These are phyloP conservation scores for Curvularia hawaiiensis DNA, from an alignment of 2,329 filamentous ascomycete genomes.

Conservation along the genomic window DNA sequence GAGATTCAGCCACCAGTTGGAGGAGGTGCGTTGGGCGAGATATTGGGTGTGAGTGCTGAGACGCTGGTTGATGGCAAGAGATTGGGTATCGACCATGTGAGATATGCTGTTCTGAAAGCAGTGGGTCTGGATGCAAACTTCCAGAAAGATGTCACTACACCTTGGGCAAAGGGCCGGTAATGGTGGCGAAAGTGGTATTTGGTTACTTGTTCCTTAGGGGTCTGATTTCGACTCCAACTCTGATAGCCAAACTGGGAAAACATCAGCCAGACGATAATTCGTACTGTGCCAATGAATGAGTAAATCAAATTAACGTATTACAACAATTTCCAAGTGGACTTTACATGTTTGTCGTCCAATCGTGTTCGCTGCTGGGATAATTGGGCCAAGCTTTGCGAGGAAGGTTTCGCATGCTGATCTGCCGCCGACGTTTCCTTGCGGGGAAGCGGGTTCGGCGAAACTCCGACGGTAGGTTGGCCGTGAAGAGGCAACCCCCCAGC, in stretches of 20 bases:
- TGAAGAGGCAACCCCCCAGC: conserved; percentile 1
- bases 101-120: conserved; percentile 68
- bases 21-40: conserved; percentile 58
- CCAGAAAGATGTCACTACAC: conserved; percentile 2
- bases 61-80: conserved; percentile 54
- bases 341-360: too few relatives aligned
- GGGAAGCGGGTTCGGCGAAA: conserved; percentile 16
- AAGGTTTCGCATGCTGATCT: conserved; percentile 5
- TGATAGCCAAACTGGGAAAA: background rate
- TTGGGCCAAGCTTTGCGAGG: conserved; percentile 1
- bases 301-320: background rate
- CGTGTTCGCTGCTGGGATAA: background rate
- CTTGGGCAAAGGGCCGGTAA: background rate
- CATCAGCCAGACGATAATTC: background rate
- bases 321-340: background rate
- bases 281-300: background rate
- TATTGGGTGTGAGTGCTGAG: conserved; percentile 63
- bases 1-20: conserved; percentile 42
- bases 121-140: conserved; percentile 33
- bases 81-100: conserved; percentile 65
- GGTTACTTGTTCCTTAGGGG: background rate
- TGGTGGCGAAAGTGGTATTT: background rate
- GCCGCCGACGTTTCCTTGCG: conserved; percentile 9
- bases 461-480: conserved; percentile 6
- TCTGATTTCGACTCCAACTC: background rate